These are phyloP conservation scores for Danielia reshetovae DNA, from an alignment of 805 yeast species.

Conservation along the genomic window DNA sequence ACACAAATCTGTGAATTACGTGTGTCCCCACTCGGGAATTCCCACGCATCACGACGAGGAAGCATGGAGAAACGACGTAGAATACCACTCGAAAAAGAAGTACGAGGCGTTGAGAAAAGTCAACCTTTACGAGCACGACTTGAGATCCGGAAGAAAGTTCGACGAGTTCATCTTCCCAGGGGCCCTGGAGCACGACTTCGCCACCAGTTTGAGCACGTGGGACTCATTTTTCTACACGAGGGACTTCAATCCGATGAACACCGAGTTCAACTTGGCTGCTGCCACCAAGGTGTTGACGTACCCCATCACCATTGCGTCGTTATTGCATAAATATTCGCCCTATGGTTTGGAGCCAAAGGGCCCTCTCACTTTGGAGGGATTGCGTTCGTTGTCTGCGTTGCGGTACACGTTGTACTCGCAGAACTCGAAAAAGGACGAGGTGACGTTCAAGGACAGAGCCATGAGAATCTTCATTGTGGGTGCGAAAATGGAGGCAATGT, in stretches of 20 bases:
- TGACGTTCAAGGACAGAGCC: conserved; percentile 74
- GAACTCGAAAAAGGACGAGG: conserved; percentile 41
- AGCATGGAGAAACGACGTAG: conserved; percentile 81
- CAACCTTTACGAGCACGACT: conserved; percentile 90
- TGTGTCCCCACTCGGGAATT: conserved; percentile 91
- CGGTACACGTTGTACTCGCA: conserved; percentile 84
- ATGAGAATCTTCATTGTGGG: conserved; percentile 87
- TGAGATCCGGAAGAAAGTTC: conserved; percentile 88
- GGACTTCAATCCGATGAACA: conserved; percentile 92
- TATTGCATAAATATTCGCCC: conserved; percentile 82
- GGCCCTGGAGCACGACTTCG: conserved; percentile 67
- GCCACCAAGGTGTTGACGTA: conserved; percentile 91
- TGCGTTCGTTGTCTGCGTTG: conserved; percentile 89
- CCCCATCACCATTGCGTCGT: conserved; percentile 84
- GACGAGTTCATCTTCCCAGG: conserved; percentile 95
- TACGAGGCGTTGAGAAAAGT: conserved; percentile 80
- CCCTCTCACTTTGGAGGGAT: conserved; percentile 85
- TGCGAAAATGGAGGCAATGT: conserved; percentile 87
- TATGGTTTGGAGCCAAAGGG: conserved; percentile 79
- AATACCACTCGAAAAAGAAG: conserved; percentile 62
- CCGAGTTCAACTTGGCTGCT: conserved; percentile 92
- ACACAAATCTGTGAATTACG: conserved; percentile 68
- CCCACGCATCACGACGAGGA: conserved; percentile 91
- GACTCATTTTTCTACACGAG: conserved; percentile 91
- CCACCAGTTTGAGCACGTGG: conserved; percentile 81